A percentile compares a stretch with the other conserved stretches of the same genome.
Evolutionary conservation across 768 basidiomycete species (phyloP).

Genomic region (Dioszegia aurantiaca): DNA sequence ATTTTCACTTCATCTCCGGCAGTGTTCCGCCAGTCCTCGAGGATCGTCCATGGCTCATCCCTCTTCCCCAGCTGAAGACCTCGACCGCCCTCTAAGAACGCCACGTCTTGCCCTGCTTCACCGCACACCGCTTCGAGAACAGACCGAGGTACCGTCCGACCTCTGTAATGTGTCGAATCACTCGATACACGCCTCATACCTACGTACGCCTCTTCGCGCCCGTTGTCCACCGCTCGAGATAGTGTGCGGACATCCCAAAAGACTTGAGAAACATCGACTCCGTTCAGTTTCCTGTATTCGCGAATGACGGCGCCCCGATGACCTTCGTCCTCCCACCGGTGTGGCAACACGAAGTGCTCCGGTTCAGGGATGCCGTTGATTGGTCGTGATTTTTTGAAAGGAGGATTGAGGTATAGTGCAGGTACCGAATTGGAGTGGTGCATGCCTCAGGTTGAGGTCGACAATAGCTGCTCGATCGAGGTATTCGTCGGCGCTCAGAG

Average conservation of each 20-base stretch:
- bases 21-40: constrained; percentile 1
- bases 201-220: background rate
- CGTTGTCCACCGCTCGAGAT: background rate
- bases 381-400: no score
- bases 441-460: background rate
- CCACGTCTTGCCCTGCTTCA: background rate
- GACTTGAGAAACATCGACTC: background rate
- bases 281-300: background rate
- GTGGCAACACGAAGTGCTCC: constrained; percentile 1
- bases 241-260: constrained; percentile 5
- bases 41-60: background rate
- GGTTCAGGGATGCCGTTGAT: background rate
- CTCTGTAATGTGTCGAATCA: background rate
- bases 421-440: background rate
- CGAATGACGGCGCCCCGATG: constrained; percentile 2
- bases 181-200: background rate
- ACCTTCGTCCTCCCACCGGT: background rate
- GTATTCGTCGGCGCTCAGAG: background rate
- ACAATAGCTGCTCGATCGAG: no score
- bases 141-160: background rate
- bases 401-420: background rate
- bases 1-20: constrained; percentile 4
- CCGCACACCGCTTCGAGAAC: constrained; percentile 4
- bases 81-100: background rate
- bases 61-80: background rate